These are phyloP conservation scores for Boletellus ananiceps DNA, from an alignment of 768 basidiomycete genomes.

Conservation along the genomic window DNA sequence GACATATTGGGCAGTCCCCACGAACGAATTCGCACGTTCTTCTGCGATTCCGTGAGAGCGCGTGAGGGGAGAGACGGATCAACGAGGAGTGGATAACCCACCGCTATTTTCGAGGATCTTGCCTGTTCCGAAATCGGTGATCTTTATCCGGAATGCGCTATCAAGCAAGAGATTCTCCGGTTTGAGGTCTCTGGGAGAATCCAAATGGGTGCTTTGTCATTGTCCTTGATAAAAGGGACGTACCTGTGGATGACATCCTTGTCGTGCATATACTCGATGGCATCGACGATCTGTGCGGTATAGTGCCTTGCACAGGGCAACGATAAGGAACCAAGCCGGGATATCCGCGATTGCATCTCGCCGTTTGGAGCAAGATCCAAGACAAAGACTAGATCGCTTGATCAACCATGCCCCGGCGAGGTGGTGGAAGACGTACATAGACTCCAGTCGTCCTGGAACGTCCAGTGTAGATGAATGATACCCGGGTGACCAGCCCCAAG, in stretches of 20 bases:
- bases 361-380: constrained; percentile 74
- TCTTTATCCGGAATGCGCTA: constrained; percentile 77
- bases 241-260: constrained; percentile 87
- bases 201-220: constrained; percentile 11
- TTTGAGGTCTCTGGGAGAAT: constrained; percentile 57
- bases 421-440: constrained; percentile 55
- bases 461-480: constrained; percentile 73
- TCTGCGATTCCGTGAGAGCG: constrained; percentile 27
- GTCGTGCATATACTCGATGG: constrained; percentile 85
- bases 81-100: constrained; percentile 29
- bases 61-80: not conserved
- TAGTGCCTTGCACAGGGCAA: constrained; percentile 75
- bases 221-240: constrained; percentile 7
- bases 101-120: constrained; percentile 60
- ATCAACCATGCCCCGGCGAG: not conserved
- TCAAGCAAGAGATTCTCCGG: constrained; percentile 92
- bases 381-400: constrained; percentile 57
- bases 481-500: constrained; percentile 71
- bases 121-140: constrained; percentile 97
- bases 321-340: constrained; percentile 82
- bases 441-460: constrained; percentile 81
- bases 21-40: constrained; percentile 66
- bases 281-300: constrained; percentile 84
- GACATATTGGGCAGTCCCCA: constrained; percentile 88
- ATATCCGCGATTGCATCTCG: constrained; percentile 69